A percentile compares a stretch with the other conserved stretches of the same genome.
phyloP scores from a whole-genome alignment of 2,329 filamentous ascomycete genomes.

The Leptosphaerulina australis region DNA sequence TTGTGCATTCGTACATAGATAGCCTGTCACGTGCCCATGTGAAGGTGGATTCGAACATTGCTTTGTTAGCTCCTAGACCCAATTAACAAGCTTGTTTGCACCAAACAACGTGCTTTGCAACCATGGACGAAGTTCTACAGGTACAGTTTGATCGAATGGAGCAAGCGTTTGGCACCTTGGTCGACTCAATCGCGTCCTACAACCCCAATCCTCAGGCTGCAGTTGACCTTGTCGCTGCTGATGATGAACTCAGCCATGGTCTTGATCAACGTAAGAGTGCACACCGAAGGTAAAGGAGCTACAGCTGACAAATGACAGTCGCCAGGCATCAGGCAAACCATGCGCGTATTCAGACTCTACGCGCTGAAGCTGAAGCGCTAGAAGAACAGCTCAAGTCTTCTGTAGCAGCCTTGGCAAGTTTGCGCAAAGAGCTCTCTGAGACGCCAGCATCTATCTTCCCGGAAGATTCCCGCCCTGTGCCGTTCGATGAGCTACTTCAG shows the following conservation, averaged over 20 bases:
- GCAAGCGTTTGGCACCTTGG: constrained; percentile 65
- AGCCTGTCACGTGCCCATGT: constrained; percentile 14
- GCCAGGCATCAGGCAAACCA: constrained; percentile 77
- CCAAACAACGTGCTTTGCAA: constrained; percentile 8
- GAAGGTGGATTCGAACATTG: not conserved
- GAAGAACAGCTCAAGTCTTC: constrained; percentile 76
- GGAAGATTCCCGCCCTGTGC: constrained; percentile 57
- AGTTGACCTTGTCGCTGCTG: constrained; percentile 71
- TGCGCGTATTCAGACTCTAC: constrained; percentile 70
- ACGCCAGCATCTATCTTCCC: constrained; percentile 47
- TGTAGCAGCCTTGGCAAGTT: constrained; percentile 70
- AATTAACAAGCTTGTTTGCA: constrained; percentile 15
- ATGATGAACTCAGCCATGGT: constrained; percentile 69
- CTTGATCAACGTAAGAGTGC: constrained; percentile 65
- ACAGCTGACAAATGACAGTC: constrained; percentile 55
- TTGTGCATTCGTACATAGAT: not conserved
- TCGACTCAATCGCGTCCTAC: constrained; percentile 82
- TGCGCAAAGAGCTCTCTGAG: constrained; percentile 73
- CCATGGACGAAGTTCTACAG: constrained; percentile 53
- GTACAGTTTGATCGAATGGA: constrained; percentile 55
- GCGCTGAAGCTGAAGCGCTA: constrained; percentile 66
- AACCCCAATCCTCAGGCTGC: constrained; percentile 73
- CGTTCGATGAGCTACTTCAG: constrained; percentile 73
- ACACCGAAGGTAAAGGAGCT: not conserved
- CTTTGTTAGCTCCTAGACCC: constrained; percentile 8